A percentile compares a stretch with the other conserved stretches of the same genome.
phyloP scores from a whole-genome alignment of 352 stramenopile genomes.

The Vaucheria bursata region DNA sequence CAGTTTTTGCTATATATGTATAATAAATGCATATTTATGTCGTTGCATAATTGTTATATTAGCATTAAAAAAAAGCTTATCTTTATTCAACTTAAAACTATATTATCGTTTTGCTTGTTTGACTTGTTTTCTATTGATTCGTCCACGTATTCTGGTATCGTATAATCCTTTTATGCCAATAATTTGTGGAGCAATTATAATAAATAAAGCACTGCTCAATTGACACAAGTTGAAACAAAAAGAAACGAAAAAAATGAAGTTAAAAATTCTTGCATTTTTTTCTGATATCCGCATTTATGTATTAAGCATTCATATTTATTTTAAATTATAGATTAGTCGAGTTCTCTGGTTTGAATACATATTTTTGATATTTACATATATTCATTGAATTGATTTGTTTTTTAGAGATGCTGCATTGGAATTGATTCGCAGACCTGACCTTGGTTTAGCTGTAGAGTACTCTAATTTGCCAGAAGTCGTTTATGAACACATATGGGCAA shows the following conservation, averaged over 20 bases:
- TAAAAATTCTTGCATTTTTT: background rate
- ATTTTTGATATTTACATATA: background rate
- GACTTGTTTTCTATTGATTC: background rate
- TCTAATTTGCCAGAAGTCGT: slow-evolving; percentile 23
- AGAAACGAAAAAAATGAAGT: background rate
- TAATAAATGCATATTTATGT: background rate
- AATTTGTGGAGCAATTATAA: background rate
- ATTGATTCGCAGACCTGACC: background rate
- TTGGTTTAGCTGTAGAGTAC: slow-evolving; percentile 36
- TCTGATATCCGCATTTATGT: background rate
- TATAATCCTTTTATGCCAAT: background rate
- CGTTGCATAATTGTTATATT: background rate
- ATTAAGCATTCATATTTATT: background rate
- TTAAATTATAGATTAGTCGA: background rate
- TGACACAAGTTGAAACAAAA: background rate
- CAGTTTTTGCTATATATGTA: background rate
- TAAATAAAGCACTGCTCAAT: background rate
- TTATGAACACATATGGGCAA: slow-evolving; percentile 13
- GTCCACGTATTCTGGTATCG: background rate
- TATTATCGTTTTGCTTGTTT: background rate
- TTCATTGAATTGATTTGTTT: background rate
- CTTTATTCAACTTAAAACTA: background rate
- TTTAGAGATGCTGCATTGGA: background rate
- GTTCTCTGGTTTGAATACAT: background rate
- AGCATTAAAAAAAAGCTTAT: background rate